Percentiles rank a stretch among this genome's conserved stretches.
These are phyloP conservation scores for Murraya paniculata DNA, from an alignment of 345 rosid species.

Conservation along the genomic window DNA sequence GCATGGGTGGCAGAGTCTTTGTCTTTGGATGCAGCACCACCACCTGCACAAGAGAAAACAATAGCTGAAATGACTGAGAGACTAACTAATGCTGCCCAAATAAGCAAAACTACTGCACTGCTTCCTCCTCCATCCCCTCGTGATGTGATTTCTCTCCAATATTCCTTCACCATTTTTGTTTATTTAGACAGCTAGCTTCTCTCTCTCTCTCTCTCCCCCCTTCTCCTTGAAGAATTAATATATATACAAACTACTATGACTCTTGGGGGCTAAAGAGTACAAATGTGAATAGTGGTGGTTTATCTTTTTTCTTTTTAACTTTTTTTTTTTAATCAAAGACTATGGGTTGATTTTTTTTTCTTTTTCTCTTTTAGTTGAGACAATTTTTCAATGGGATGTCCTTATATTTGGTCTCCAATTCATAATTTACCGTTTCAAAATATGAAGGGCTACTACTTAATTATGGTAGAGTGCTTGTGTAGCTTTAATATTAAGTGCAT, in stretches of 20 bases:
- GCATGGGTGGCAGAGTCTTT: constrained; percentile 26
- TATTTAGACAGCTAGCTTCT: background rate
- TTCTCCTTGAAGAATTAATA: background rate
- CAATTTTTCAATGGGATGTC: background rate
- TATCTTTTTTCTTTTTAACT: too few relatives aligned
- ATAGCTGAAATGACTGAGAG: constrained; percentile 30
- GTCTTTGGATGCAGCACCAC: constrained; percentile 47
- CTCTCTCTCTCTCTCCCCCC: background rate
- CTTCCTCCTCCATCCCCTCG: background rate
- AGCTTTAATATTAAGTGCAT: background rate
- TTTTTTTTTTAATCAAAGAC: too few relatives aligned
- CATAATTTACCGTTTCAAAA: background rate
- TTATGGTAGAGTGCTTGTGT: background rate
- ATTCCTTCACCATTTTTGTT: constrained; percentile 29
- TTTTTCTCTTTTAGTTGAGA: too few relatives aligned
- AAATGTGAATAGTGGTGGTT: background rate
- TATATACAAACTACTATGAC: background rate
- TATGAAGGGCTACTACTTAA: background rate
- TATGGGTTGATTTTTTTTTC: too few relatives aligned
- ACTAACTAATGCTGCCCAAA: constrained; percentile 36
- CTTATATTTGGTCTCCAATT: background rate
- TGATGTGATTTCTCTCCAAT: constrained; percentile 14
- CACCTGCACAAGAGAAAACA: constrained; percentile 45
- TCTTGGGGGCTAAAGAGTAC: background rate
- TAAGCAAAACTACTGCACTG: constrained; percentile 10